Conservation (phyloP, 2,329 filamentous ascomycete genomes). For the Penicillium sp. region DNA sequence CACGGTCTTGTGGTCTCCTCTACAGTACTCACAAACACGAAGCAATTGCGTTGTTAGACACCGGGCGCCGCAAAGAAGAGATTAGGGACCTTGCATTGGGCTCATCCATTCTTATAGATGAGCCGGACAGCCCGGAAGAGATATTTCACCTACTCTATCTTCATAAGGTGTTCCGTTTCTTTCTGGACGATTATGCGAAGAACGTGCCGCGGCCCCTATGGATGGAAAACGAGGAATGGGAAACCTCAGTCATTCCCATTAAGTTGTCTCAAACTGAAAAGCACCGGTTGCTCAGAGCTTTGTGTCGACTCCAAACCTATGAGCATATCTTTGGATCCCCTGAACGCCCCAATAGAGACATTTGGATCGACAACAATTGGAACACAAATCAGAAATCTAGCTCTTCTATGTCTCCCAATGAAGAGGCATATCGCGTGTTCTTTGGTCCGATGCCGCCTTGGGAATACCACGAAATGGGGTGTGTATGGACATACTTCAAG, state of each 20-base stretch:
- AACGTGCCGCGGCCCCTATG: background rate
- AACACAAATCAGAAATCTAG: no score
- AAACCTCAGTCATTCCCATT: conserved; percentile 1
- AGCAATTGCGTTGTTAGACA: conserved; percentile 17
- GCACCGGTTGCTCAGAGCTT: conserved; percentile 11
- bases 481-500: conserved; percentile 9
- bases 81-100: background rate
- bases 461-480: conserved; percentile 22
- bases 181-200: conserved; percentile 5
- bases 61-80: conserved; percentile 17
- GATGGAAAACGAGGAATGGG: background rate
- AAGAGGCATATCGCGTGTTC: conserved; percentile 15
- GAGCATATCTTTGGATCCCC: no score
- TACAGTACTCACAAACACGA: conserved; percentile 2
- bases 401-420: no score
- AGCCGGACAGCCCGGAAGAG: conserved; percentile 7
- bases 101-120: background rate
- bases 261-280: conserved; percentile 10
- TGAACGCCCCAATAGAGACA: no score
- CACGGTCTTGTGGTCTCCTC: conserved; percentile 17
- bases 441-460: conserved; percentile 21
- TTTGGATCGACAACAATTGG: no score
- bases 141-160: conserved; percentile 6
- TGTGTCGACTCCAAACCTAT: conserved; percentile 16
- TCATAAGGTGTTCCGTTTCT: conserved; percentile 1